phyloP scores from a whole-genome alignment of 345 rosid genomes.

The Eutrema japonicum region DNA sequence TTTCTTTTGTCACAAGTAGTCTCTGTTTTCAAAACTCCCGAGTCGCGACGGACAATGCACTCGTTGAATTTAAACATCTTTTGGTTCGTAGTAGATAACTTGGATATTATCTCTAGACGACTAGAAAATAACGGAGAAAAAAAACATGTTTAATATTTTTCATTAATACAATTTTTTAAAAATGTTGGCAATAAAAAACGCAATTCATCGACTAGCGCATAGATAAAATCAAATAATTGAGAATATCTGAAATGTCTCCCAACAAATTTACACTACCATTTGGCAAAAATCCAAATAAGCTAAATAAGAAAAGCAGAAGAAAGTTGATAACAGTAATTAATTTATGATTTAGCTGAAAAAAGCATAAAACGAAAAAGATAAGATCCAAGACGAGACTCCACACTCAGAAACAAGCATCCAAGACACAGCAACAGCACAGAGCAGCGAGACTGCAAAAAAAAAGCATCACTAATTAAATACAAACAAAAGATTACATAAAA shows the following conservation, averaged over 20 bases:
- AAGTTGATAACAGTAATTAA: not conserved
- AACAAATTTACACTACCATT: conserved; percentile 6
- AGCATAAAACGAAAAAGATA: not conserved
- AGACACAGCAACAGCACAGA: conserved; percentile 42
- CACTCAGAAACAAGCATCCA: conserved; percentile 51
- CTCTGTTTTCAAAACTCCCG: conserved; percentile 1
- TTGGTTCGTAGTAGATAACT: conserved; percentile 22
- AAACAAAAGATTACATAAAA: not conserved
- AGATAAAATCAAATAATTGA: too few species aligned
- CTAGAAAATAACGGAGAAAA: not conserved
- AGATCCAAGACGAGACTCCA: not conserved
- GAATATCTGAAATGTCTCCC: not conserved
- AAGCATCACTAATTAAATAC: not conserved
- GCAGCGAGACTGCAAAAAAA: conserved; percentile 54
- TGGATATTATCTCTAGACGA: not conserved
- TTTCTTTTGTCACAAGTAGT: not conserved
- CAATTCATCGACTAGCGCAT: too few species aligned
- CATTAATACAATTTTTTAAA: too few species aligned
- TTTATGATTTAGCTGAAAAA: not conserved
- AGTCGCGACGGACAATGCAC: not conserved
- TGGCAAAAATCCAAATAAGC: too few species aligned
- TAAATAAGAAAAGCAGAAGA: not conserved
- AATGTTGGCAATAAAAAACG: too few species aligned
- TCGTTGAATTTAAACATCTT: conserved; percentile 18
- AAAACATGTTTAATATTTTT: too few species aligned